Conservation (phyloP, 495 filamentous ascomycete species). For the Penicillium soppii region DNA sequence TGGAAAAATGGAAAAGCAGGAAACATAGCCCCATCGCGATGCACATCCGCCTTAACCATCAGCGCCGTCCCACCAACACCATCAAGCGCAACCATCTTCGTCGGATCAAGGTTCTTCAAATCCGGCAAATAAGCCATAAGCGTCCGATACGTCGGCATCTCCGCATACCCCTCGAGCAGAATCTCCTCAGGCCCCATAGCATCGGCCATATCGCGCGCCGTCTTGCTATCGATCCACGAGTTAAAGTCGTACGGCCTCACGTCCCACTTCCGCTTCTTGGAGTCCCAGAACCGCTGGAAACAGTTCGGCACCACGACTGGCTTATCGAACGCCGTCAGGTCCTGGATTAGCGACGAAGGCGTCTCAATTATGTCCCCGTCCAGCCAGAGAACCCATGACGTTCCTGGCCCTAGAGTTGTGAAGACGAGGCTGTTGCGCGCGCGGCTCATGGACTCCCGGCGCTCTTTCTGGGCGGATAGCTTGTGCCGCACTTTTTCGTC, state of each 20-base stretch:
- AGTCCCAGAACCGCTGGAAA: conserved; percentile 83
- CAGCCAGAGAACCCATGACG: conserved; percentile 95
- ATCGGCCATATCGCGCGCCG: conserved; percentile 68
- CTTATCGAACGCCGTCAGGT: conserved; percentile 82
- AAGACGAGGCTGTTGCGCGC: conserved; percentile 93
- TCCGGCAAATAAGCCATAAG: conserved; percentile 87
- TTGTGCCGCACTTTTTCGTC: conserved; percentile 88
- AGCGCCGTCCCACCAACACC: conserved; percentile 93
- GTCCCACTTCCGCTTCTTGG: conserved; percentile 63
- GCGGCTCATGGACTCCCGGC: conserved; percentile 86
- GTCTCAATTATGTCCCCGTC: conserved; percentile 92
- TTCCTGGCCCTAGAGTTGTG: conserved; percentile 92
- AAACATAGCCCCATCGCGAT: conserved; percentile 98
- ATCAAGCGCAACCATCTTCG: conserved; percentile 70
- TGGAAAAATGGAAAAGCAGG: conserved; percentile 95
- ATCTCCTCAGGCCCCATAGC: conserved; percentile 90
- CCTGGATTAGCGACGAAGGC: conserved; percentile 82
- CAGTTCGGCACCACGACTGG: conserved; percentile 93
- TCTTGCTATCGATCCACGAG: conserved; percentile 86
- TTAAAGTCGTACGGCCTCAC: conserved; percentile 95
- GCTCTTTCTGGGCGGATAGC: conserved; percentile 78
- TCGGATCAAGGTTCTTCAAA: conserved; percentile 50
- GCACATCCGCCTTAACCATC: conserved; percentile 95
- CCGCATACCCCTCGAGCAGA: conserved; percentile 85
- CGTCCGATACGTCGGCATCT: conserved; percentile 86